Base-by-base conservation (phyloP, 2,329 filamentous ascomycete genomes). In the Diaporthe sp. region DNA sequence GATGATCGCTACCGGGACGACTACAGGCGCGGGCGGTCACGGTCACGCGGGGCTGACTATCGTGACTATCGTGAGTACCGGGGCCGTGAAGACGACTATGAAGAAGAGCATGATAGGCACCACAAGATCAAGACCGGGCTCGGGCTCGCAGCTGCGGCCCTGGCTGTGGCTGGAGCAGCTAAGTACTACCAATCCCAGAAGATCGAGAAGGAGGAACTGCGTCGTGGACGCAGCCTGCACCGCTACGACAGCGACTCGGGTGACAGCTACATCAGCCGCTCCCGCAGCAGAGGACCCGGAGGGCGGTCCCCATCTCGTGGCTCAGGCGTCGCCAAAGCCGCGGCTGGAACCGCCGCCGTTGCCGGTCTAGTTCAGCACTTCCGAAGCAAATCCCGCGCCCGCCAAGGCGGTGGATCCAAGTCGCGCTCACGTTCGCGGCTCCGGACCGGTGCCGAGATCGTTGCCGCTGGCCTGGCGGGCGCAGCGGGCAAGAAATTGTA, bases 101-200 rank as follows among this genome's bases (percentile, higher is more conserved):
- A 74, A 28, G 75, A 74, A 58, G 70, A 58, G 34, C 80, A 82
- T 80, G 74, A 81, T 81, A 74, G 82, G 77, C 85, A 86, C 78
- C 87, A 86, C 57, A 87, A 87, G 67, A 84, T 93, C 73, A 91
- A 91, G 82, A 92, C 90, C 1, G 91, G 90, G 31, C 84, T 93
- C 31, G 91, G 91, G 44, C 86, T 92, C 57, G 91, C 91, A 12
- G 91, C 91, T 13, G 90, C 91, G 31, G 91, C 91, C 22, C 85
- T 93, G 34, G 91, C 91, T 10, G 90, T 92, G 28, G 91, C 91
- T 4, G 91, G 91, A n/a, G 91, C 91, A 7, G 88, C 90, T 77
- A 92, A 92, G 80, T 92, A 92, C 80, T 89, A 90, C 81, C 88
- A 92, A 77, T 87, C 88, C 78, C 90, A 87, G 82, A 92, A 90